A percentile compares a stretch with the other conserved stretches of the same genome.
phyloP scores from a whole-genome alignment of 2,329 filamentous ascomycete genomes.

The Drechslera avenae region DNA sequence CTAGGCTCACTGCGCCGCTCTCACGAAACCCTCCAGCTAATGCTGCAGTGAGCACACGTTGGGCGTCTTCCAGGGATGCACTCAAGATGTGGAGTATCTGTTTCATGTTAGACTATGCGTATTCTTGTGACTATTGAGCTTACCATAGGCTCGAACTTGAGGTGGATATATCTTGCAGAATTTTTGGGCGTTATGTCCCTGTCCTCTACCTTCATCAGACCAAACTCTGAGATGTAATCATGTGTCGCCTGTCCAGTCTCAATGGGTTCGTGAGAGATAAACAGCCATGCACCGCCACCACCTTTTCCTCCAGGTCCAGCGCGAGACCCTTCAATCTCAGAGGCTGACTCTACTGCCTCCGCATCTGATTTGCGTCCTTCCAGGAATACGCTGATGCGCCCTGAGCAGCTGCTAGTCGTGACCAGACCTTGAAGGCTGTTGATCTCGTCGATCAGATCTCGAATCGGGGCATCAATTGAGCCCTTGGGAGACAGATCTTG shows the following conservation, averaged over 20 bases:
- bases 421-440: slow-evolving; percentile 77
- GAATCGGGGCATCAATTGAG: slow-evolving; percentile 78
- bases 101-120: slow-evolving; percentile 25
- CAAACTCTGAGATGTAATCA: slow-evolving; percentile 44
- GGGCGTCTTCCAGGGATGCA: slow-evolving; percentile 74
- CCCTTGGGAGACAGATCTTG: slow-evolving; percentile 88
- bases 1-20: slow-evolving; percentile 77
- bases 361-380: slow-evolving; percentile 68
- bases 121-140: slow-evolving; percentile 34
- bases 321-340: slow-evolving; percentile 38
- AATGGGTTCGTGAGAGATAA: slow-evolving; percentile 81
- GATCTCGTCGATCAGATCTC: slow-evolving; percentile 76
- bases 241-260: slow-evolving; percentile 18
- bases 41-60: slow-evolving; percentile 75
- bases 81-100: slow-evolving; percentile 90
- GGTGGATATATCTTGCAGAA: slow-evolving; percentile 66
- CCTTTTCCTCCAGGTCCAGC: slow-evolving; percentile 83
- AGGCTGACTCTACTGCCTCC: slow-evolving; percentile 4
- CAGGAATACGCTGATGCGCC: slow-evolving; percentile 83
- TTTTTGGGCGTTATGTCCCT: slow-evolving; percentile 9
- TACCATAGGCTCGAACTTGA: slow-evolving; percentile 97
- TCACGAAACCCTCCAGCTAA: slow-evolving; percentile 86
- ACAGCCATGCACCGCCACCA: slow-evolving; percentile 78
- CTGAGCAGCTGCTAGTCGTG: slow-evolving; percentile 92
- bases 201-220: slow-evolving; percentile 36